Conservation (phyloP, 257 asterid genomes). For the Coffea eugenioides region DNA sequence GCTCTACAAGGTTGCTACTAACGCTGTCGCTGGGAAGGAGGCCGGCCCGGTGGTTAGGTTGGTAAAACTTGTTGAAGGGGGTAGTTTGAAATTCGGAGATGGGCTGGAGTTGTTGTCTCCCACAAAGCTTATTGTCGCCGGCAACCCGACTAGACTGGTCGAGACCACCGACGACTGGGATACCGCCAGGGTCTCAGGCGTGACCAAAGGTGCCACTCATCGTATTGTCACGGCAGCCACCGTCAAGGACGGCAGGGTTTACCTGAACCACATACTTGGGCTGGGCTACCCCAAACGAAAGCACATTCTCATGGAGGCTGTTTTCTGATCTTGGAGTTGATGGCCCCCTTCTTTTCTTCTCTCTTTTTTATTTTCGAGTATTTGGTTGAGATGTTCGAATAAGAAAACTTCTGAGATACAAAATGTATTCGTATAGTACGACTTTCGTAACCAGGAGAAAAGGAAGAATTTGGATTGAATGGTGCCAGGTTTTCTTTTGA, state of each 20-base stretch:
- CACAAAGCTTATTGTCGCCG: constrained; percentile 67
- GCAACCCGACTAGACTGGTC: constrained; percentile 60
- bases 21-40: constrained; percentile 9
- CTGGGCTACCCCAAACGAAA: constrained; percentile 83
- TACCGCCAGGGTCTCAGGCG: constrained; percentile 52
- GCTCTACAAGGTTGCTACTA: constrained; percentile 54
- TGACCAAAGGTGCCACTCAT: constrained; percentile 49
- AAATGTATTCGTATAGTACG: too few species aligned
- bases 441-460: too few species aligned
- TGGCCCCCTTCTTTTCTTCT: too few species aligned
- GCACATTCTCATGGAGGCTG: constrained; percentile 78
- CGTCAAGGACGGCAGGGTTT: constrained; percentile 77
- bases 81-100: constrained; percentile 68
- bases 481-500: too few species aligned
- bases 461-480: too few species aligned
- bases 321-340: constrained; percentile 34
- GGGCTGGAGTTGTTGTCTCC: constrained; percentile 77
- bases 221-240: constrained; percentile 72
- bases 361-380: too few species aligned
- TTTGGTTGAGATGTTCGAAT: too few species aligned
- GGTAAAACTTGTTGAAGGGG: constrained; percentile 45
- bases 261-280: constrained; percentile 75
- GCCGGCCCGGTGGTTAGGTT: constrained; percentile 25
- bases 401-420: too few species aligned
- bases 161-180: constrained; percentile 80